Conservation (phyloP, 2,329 filamentous ascomycete species). For the Talaromyces sp. region DNA sequence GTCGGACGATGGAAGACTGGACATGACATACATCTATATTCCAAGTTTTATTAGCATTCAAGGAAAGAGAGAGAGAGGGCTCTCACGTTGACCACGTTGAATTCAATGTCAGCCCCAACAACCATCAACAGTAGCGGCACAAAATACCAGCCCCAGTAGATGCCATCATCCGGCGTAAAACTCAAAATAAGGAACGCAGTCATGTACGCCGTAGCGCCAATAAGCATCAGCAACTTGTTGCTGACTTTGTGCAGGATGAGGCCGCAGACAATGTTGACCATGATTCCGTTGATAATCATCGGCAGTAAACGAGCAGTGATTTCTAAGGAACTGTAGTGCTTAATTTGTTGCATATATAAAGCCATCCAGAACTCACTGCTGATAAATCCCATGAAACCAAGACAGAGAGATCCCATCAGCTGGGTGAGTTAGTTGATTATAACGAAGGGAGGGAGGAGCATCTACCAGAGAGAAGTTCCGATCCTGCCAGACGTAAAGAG, state of each 20-base stretch:
- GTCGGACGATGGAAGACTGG: slow-evolving; percentile 59
- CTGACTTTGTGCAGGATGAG: slow-evolving; percentile 62
- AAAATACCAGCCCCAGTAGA: slow-evolving; percentile 67
- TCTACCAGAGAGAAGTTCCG: slow-evolving; percentile 62
- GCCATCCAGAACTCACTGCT: slow-evolving; percentile 63
- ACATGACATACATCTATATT: slow-evolving; percentile 66
- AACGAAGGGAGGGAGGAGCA: background rate
- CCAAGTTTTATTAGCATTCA: background rate
- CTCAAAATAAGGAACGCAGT: slow-evolving; percentile 54
- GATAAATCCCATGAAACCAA: slow-evolving; percentile 64
- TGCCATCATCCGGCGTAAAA: slow-evolving; percentile 52
- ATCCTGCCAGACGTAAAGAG: slow-evolving; percentile 58
- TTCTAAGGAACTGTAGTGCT: slow-evolving; percentile 53
- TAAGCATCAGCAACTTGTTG: slow-evolving; percentile 62
- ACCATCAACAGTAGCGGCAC: slow-evolving; percentile 61
- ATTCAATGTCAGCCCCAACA: slow-evolving; percentile 66
- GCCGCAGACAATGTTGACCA: slow-evolving; percentile 64
- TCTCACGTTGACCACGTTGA: slow-evolving; percentile 66
- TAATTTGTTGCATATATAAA: slow-evolving; percentile 63
- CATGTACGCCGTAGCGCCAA: slow-evolving; percentile 49
- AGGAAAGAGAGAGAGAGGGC: background rate
- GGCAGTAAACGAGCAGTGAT: slow-evolving; percentile 65
- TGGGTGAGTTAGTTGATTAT: slow-evolving; percentile 25
- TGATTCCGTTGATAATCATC: slow-evolving; percentile 61
- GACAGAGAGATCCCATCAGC: slow-evolving; percentile 57